Percentiles rank a stretch among this genome's conserved stretches.
Evolutionary conservation across 2,329 filamentous ascomycete species (phyloP).

Genomic region (Fusarium bactridioides): DNA sequence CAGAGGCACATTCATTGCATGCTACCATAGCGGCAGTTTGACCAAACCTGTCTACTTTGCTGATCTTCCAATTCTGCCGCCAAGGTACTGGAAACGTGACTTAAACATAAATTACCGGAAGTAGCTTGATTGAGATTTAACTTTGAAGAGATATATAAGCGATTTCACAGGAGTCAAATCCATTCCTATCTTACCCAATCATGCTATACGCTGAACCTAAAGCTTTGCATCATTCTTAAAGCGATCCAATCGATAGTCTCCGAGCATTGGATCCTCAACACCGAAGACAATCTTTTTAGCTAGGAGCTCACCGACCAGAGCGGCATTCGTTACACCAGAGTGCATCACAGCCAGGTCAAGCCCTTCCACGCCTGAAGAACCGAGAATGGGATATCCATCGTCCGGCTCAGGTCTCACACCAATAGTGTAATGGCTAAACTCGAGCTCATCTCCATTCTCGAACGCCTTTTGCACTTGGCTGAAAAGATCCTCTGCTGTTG

Average conservation of each 20-base stretch:
- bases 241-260: not conserved
- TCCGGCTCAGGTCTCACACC: not conserved
- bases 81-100: fast-evolving
- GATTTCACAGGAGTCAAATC: fast-evolving
- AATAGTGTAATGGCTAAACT: not conserved
- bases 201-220: not conserved
- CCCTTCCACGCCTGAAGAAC: not conserved
- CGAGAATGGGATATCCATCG: not conserved
- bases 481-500: not conserved
- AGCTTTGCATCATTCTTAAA: not conserved
- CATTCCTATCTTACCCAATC: not conserved
- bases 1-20: no score
- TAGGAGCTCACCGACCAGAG: not conserved
- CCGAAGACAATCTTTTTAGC: not conserved
- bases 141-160: no score
- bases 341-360: not conserved
- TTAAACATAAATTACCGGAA: no score
- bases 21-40: fast-evolving
- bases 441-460: not conserved
- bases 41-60: no score
- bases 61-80: fast-evolving
- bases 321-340: not conserved
- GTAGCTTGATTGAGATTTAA: no score
- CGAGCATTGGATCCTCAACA: not conserved
- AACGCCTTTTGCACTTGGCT: not conserved